Conservation (phyloP, 1,284 basidiomycete species). For the Xerocomus amazonicus region DNA sequence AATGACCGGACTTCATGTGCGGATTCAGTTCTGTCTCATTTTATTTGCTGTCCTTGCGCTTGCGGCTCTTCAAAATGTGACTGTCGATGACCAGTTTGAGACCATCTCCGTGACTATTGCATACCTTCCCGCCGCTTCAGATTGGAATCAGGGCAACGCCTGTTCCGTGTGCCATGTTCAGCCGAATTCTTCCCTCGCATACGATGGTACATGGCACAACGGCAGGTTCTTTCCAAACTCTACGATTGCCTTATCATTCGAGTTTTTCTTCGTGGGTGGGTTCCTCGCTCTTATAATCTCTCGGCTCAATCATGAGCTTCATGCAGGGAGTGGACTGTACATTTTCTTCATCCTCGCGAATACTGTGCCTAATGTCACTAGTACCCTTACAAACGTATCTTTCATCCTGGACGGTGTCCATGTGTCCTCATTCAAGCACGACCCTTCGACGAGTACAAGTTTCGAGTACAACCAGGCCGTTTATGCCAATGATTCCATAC, state of each 20-base stretch:
- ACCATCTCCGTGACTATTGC: too few relatives aligned
- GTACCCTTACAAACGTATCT: conserved; percentile 2
- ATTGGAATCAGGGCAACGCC: not conserved
- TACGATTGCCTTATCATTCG: too few relatives aligned
- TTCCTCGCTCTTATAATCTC: too few relatives aligned
- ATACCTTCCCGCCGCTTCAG: too few relatives aligned
- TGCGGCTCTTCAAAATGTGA: not conserved
- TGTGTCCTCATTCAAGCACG: not conserved
- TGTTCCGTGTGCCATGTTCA: not conserved
- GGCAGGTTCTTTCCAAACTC: too few relatives aligned
- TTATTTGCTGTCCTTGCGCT: not conserved
- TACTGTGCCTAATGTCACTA: not conserved
- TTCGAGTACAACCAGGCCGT: conserved; percentile 18
- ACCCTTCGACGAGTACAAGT: not conserved
- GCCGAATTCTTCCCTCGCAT: not conserved
- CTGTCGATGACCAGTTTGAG: not conserved
- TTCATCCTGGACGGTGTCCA: conserved; percentile 10
- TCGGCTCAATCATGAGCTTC: too few relatives aligned
- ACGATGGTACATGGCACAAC: not conserved
- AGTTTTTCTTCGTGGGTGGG: too few relatives aligned
- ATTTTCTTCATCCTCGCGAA: conserved; percentile 24
- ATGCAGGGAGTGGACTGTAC: conserved; percentile 7
- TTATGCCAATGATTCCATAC: conserved; percentile 9
- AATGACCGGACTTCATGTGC: too few relatives aligned
- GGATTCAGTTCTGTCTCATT: too few relatives aligned